A percentile compares a stretch with the other conserved stretches of the same genome.
Evolutionary conservation across 306 rosid genomes (phyloP).

Genomic region (Prunus padus): DNA sequence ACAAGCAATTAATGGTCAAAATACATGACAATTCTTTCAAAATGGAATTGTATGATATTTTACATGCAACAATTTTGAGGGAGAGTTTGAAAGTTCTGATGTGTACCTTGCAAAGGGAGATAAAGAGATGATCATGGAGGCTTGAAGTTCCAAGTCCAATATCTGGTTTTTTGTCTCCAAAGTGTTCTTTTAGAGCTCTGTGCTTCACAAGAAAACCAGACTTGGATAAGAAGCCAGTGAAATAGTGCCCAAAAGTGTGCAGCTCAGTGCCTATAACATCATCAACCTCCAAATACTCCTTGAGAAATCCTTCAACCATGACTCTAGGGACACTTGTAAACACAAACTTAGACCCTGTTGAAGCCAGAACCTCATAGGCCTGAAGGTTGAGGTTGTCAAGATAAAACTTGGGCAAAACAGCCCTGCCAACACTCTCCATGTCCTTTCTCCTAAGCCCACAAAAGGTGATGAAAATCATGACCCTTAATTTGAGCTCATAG

Average conservation of each 20-base stretch:
- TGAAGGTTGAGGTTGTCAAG: constrained; percentile 64
- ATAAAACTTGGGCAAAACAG: constrained; percentile 83
- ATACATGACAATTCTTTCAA: background rate
- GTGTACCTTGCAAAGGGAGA: constrained; percentile 80
- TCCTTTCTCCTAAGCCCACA: constrained; percentile 53
- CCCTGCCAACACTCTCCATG: constrained; percentile 56
- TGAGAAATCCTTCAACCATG: constrained; percentile 73
- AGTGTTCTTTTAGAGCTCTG: constrained; percentile 57
- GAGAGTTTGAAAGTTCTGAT: background rate
- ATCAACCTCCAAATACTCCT: constrained; percentile 59
- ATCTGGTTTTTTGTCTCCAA: constrained; percentile 70
- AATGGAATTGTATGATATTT: background rate
- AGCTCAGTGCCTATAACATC: constrained; percentile 75
- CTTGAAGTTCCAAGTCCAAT: constrained; percentile 67
- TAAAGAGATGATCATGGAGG: constrained; percentile 58
- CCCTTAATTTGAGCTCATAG: constrained; percentile 45
- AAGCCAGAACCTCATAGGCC: constrained; percentile 54
- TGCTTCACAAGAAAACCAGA: constrained; percentile 68
- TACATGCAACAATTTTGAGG: background rate
- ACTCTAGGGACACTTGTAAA: constrained; percentile 77
- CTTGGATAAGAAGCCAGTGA: constrained; percentile 54
- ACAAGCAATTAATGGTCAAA: background rate
- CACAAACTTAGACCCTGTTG: constrained; percentile 50
- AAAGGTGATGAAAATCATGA: constrained; percentile 68
- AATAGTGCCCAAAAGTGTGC: constrained; percentile 49